Base-by-base conservation (phyloP, 345 rosid genomes). In the Sonneratia alba region DNA sequence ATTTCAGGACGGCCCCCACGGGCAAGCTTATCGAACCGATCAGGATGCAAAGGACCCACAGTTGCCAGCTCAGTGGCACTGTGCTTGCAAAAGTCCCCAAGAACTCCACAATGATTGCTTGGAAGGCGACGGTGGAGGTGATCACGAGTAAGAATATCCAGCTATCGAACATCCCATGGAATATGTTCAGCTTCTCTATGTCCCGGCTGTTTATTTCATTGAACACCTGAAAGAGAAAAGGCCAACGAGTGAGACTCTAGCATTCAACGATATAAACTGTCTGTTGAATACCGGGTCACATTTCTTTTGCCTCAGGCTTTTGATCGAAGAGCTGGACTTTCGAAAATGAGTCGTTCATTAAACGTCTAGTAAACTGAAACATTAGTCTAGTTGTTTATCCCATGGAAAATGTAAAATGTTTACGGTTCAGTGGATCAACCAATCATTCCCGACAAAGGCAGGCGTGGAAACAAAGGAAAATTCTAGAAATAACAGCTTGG, bases 31-130 rank as follows among this genome's bases (percentile, higher is more conserved):
- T 22, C 4, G 92, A 85, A 48, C 98, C 97, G 21, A 92, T 75
- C 62, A 85, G 40, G 72, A 92, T 38, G 80, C 96, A 75, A n/a
- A 90, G 84, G 36, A 87, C 72, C 99, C 99, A 95, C 36, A 85
- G 80, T 64, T 89, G 86, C 99, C 95, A 90, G 77, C 86, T 90
- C 51, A 95, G 79, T 0, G 97, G 96, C 74, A 88, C 97, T 0
- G 93, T 91, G 85, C 84, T 85, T 4, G 97, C 97, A 64, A 91
- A 83, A 8, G 80, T 78, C 55, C 88, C 91, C 7, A 93, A 86
- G 68, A 81, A 83, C 85, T 91, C 97, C 0, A 93, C 87, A 57
- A 93, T 87, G 72, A 93, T 76, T 55, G 83, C 91, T 75, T 93
- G 98, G 82, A 91, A 87, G 43, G 76, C 85, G 7, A 91, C 85